Evolutionary conservation across 1,139 yeast species (phyloP).

Genomic region (Diutina ranongensis): DNA sequence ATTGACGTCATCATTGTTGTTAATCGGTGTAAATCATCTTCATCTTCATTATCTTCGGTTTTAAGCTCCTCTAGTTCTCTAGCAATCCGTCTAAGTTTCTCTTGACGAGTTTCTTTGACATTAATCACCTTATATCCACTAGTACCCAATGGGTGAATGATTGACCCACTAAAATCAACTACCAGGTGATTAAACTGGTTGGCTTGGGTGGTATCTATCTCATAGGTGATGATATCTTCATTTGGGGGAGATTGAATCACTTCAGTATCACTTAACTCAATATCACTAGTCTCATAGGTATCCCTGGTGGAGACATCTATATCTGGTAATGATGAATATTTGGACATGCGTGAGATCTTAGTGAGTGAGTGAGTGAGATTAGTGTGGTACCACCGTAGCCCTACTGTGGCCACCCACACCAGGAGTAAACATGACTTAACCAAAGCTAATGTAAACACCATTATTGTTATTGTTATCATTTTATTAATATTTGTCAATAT

Average conservation of each 20-base stretch:
- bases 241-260: conserved; percentile 10
- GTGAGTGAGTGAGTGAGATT: too few relatives aligned
- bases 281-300: not conserved
- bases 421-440: too few relatives aligned
- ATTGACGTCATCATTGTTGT: not conserved
- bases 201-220: too few relatives aligned
- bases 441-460: not conserved
- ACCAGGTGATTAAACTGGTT: conserved; percentile 13
- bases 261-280: not conserved
- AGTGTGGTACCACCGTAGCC: too few relatives aligned
- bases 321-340: not conserved
- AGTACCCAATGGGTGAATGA: conserved; percentile 13
- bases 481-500: not conserved
- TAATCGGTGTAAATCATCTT: not conserved
- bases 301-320: not conserved
- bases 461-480: not conserved
- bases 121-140: conserved; percentile 18
- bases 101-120: conserved; percentile 27
- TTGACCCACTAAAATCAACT: conserved; percentile 28
- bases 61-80: conserved; percentile 32
- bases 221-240: conserved; percentile 7
- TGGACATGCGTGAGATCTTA: too few relatives aligned
- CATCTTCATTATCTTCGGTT: conserved; percentile 7
- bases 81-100: conserved; percentile 32
- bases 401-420: too few relatives aligned